A percentile compares a stretch with the other conserved stretches of the same genome.
phyloP scores from a whole-genome alignment of 139 green algal genomes.

The Chara braunii region DNA sequence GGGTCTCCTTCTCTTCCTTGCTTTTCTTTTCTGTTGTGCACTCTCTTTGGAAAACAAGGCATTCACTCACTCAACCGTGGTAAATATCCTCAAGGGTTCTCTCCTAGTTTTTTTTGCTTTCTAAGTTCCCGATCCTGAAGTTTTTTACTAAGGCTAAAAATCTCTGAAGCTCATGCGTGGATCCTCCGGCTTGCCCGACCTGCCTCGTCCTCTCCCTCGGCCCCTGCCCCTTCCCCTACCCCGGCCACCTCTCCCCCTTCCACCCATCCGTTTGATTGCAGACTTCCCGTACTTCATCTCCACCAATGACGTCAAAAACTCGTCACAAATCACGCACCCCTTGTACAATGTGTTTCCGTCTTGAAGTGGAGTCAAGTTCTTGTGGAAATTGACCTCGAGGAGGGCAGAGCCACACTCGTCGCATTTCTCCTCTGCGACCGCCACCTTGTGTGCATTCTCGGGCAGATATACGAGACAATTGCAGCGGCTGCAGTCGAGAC shows the following conservation, averaged over 20 bases:
- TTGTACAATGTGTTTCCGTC: constrained; percentile 29
- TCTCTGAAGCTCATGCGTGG: constrained; percentile 22
- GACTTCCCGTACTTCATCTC: constrained; percentile 18
- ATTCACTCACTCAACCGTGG: too few relatives aligned
- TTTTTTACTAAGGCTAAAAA: too few relatives aligned
- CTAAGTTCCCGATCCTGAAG: too few relatives aligned
- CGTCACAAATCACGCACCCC: constrained; percentile 62
- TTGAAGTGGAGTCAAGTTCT: constrained; percentile 15
- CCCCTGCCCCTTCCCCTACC: constrained; percentile 24
- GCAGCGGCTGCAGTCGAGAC: constrained; percentile 75
- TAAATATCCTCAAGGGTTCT: too few relatives aligned
- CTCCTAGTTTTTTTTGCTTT: too few relatives aligned
- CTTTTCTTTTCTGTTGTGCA: too few relatives aligned
- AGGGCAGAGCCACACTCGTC: constrained; percentile 18
- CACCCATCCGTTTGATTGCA: not conserved
- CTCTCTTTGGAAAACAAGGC: too few relatives aligned
- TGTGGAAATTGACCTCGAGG: constrained; percentile 40
- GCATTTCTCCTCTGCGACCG: constrained; percentile 8
- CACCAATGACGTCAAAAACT: constrained; percentile 45
- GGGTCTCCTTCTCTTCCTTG: too few relatives aligned
- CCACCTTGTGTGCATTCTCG: constrained; percentile 16
- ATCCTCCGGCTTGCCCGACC: constrained; percentile 12
- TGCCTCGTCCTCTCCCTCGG: constrained; percentile 12
- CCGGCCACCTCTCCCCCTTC: constrained; percentile 20
- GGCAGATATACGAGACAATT: constrained; percentile 75